Base-by-base conservation (phyloP, 305 asterid species). In the Striga hermonthica region DNA sequence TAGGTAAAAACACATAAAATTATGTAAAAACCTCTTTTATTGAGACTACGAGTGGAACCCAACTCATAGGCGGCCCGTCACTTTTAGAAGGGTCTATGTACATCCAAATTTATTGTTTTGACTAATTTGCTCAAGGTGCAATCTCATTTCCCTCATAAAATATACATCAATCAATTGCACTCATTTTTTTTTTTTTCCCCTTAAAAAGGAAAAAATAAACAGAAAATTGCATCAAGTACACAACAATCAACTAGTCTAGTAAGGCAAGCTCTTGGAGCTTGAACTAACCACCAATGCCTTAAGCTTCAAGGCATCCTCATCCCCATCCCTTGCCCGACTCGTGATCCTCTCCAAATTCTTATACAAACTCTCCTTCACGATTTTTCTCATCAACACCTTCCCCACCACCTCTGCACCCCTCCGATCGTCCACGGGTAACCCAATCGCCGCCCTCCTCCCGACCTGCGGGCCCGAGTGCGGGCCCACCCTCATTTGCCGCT, bases 251-350 rank as follows among this genome's bases (percentile, higher is more conserved):
- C 31, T 22, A 22, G 31, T 22, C 75, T 80, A 82, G 36, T 87
- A 91, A 71, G 96, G 95, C 74, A 91, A 86, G 75, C 96, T 91
- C 82, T 89, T 89, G 34, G 96, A 91, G 67, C 98, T 91, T 2
- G 96, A 81, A 58, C 88, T 81, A 70, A 81, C 66, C 60, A 76
- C 84, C 77, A 91, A 76, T 15, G 88, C 82, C 75, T 87, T 91
- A 6, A 89, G 74, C 73, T 66, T 79, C 0, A 83, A 78, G 60
- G 85, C 55, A 72, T 76, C 89, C 14, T 67, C 90, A 16, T 65
- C 81, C 47, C 47, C 81, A 0, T 85, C 95, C 53, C 74, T 86
- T 3, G 98, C 98, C 10, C 98, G 70, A 44, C 85, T 83, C 28
- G 87, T 87, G 11, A 92, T 92, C 4, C 81, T 86, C 65, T 89